These are phyloP conservation scores for Mortierella sp. DNA, from an alignment of 371 early-diverging fungal species.

Conservation along the genomic window DNA sequence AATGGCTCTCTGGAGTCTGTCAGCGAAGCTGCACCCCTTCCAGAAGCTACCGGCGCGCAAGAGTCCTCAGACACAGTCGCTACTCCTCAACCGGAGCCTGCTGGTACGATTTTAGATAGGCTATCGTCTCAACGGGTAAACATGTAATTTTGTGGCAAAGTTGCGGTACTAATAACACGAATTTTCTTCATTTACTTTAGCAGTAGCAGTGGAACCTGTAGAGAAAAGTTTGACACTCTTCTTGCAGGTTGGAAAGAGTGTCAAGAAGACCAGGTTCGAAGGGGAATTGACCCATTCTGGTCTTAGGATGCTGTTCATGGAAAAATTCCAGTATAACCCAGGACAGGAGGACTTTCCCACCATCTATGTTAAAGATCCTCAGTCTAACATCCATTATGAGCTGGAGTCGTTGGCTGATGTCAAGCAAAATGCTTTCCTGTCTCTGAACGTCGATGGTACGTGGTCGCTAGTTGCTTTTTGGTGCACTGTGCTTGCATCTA, in stretches of 20 bases:
- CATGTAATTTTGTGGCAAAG: background rate
- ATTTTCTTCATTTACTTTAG: background rate
- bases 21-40: background rate
- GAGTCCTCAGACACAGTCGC: background rate
- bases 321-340: constrained; percentile 73
- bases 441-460: constrained; percentile 76
- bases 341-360: constrained; percentile 74
- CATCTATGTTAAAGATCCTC: constrained; percentile 78
- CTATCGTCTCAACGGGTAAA: too few species aligned
- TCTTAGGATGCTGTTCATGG: constrained; percentile 71
- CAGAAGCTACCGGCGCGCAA: background rate
- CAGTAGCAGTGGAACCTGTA: constrained; percentile 13
- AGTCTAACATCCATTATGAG: constrained; percentile 74
- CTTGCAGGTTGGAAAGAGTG: constrained; percentile 63
- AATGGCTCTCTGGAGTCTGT: constrained; percentile 7
- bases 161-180: background rate
- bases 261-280: constrained; percentile 65
- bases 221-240: constrained; percentile 59
- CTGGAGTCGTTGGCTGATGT: constrained; percentile 78
- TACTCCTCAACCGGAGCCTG: constrained; percentile 1
- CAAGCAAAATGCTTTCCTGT: constrained; percentile 69
- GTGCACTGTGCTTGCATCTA: background rate
- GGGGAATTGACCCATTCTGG: constrained; percentile 74
- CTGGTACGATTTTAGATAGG: constrained; percentile 6
- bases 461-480: background rate